These are phyloP conservation scores for Microbotryomycetes sp. DNA, from an alignment of 1,284 basidiomycete species.

Conservation along the genomic window DNA sequence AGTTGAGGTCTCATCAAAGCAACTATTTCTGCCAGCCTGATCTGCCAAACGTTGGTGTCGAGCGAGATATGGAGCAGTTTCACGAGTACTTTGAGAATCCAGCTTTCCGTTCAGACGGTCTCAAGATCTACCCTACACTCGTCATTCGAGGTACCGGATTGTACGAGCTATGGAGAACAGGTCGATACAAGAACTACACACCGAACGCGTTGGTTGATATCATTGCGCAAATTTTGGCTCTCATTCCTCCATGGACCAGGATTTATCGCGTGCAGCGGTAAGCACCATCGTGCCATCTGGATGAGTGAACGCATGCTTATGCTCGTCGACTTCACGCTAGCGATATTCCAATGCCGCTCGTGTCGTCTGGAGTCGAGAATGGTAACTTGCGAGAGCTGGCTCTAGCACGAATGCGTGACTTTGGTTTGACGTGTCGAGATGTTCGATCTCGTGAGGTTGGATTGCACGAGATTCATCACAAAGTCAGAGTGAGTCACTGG, in stretches of 20 bases:
- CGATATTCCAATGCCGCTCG: conserved; percentile 91
- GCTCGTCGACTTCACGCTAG: conserved; percentile 46
- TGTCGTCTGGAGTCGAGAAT: conserved; percentile 95
- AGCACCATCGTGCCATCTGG: conserved; percentile 32
- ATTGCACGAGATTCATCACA: conserved; percentile 97
- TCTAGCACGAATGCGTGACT: conserved; percentile 96
- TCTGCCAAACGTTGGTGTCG: conserved; percentile 92
- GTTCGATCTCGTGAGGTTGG: conserved; percentile 98
- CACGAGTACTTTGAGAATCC: conserved; percentile 98
- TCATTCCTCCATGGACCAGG: conserved; percentile 97
- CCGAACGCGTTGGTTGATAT: conserved; percentile 97
- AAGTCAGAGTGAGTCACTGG: conserved; percentile 50
- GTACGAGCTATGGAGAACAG: conserved; percentile 39
- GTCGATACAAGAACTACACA: conserved; percentile 90
- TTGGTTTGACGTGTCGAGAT: conserved; percentile 94
- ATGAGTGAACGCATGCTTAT: conserved; percentile 3
- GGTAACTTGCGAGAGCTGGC: conserved; percentile 96
- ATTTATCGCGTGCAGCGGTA: conserved; percentile 95
- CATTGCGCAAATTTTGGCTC: conserved; percentile 87
- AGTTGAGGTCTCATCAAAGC: not conserved
- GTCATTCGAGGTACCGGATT: conserved; percentile 97
- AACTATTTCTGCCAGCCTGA: conserved; percentile 44
- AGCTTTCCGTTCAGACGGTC: conserved; percentile 89
- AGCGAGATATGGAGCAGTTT: conserved; percentile 97
- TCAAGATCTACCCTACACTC: conserved; percentile 97